Base-by-base conservation (phyloP, 2,329 filamentous ascomycete species). In the Pseudogymnoascus sp. region DNA sequence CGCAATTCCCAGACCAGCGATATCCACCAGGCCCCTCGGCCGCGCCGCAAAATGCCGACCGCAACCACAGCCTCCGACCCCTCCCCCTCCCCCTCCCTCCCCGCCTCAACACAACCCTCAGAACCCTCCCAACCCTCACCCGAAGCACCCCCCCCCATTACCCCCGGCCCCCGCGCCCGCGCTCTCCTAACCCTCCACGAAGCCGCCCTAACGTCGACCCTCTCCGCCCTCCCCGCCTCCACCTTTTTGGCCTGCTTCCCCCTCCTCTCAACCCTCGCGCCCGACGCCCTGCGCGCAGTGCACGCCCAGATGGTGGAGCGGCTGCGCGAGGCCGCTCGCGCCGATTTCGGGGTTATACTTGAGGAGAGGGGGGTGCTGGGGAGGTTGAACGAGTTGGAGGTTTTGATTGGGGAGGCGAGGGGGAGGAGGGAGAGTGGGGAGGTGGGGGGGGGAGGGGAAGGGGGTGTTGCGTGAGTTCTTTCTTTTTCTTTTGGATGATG, bases 231-330 rank as follows among this genome's bases (percentile, higher is more conserved):
- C 63, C 79, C 76, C 67, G 84, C 80, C 76, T 78, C 81, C 60
- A 84, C 83, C 71, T 82, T 87, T 68, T 80, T 80, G 1, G 77
- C 80, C 1, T 88, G 85, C 74, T 88, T 85, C 72, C 85, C 85
- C 47, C 84, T 81, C 19, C 77, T 87, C n/a, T 79, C 82, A 17
- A 71, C 74, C 40, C 75, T 78, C 65, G 79, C 83, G 19, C 81
- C 82, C 23, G 75, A 73, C 7, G 78, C 81, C 38, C 76, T 87
- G 69, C 76, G 76, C 66, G 78, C 80, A 67, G 80, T 87, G 42
- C 84, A 86, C 76, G 73, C 74, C 62, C 81, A 83, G 71, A 84
- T 87, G 81, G 80, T 85, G 10, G 79, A 79, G 13, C 77, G 82
- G 67, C 72, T 87, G 65, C 76, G 78, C 21, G 76, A 78, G 67